These are phyloP conservation scores for Tilletia indica DNA, from an alignment of 1,284 basidiomycete genomes.

Conservation along the genomic window DNA sequence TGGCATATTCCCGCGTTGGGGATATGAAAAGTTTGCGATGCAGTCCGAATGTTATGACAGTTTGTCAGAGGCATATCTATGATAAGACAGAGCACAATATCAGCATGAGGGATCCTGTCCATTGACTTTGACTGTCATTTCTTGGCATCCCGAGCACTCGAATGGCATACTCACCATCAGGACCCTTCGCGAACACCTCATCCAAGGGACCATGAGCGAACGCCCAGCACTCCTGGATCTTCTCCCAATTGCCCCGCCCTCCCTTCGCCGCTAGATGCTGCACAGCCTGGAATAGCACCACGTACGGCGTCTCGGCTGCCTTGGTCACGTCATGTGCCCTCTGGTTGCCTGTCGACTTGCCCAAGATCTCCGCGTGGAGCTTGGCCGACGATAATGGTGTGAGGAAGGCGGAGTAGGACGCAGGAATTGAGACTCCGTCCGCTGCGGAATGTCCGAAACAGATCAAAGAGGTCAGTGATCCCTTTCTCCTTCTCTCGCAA, in stretches of 20 bases:
- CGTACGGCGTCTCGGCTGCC: conserved; percentile 85
- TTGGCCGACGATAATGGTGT: conserved; percentile 91
- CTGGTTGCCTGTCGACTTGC: not conserved
- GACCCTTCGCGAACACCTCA: conserved; percentile 7
- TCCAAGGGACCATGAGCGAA: conserved; percentile 71
- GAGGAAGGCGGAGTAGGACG: conserved; percentile 89
- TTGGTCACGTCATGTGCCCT: conserved; percentile 56
- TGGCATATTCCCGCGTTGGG: conserved; percentile 92
- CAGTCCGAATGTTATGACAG: conserved; percentile 57
- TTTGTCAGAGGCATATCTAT: conserved; percentile 57
- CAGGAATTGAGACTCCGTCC: conserved; percentile 90
- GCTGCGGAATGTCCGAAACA: conserved; percentile 60
- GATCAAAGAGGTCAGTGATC: not conserved
- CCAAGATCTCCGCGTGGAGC: conserved; percentile 65
- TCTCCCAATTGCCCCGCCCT: conserved; percentile 64
- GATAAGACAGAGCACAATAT: not conserved
- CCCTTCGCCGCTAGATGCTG: conserved; percentile 61
- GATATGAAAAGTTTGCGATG: conserved; percentile 73
- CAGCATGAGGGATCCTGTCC: not conserved
- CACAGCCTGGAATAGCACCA: conserved; percentile 91
- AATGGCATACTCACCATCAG: conserved; percentile 8
- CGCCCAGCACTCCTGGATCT: conserved; percentile 93
- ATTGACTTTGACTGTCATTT: too few relatives aligned
- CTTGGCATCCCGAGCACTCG: too few relatives aligned
- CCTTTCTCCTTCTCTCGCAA: too few relatives aligned